Evolutionary conservation across 2,329 filamentous ascomycete species (phyloP), one percentile per base, ranked within the genome.

Genomic region (Aureobasidium sp.): DNA sequence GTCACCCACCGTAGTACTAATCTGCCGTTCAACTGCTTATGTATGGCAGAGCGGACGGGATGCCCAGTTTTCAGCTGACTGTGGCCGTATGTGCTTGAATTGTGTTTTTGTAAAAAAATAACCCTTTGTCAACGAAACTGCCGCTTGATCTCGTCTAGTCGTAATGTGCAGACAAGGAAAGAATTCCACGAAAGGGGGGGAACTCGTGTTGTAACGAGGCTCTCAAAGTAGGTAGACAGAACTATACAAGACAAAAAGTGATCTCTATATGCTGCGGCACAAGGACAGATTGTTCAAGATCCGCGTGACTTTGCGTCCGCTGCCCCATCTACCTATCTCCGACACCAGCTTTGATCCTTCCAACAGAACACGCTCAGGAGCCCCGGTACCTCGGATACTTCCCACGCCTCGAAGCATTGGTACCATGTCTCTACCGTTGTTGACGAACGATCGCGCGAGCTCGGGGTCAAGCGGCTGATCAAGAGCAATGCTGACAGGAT

Each of bases 381-480:
- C 55, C 11, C 55, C 55, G 7, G 12, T 31, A n/a, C 57, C 42
- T 22, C 63, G 57, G 22, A 67, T 65, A 41, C 64, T 64, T 12
- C 64, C 64, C 17, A 65, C 66, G 2, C 64, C 65, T 22, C 63
- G 53, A 25, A 67, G 65, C 15, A 63, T 53, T 6, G 63, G 64
- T 31, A 59, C 45, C 66, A 67, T 67, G n/a, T 53, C 45, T 31
- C 65, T 59, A 12, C 65, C 66, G 5, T 58, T 39, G 7, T 61
- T 61, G n/a, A 67, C 51, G 31, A 66, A 67, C 11, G 53, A 60
- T 45, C 66, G 62, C 17, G 63, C 64, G 29, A 67, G 64, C 29
- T 65, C 66, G 14, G 66, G 62, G 25, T 67, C 66, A n/a, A 63
- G 61, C 2, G 64, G 65, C 12, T 65, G 60, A 34, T 67, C 66